Evolutionary conservation across 1,139 yeast genomes (phyloP), one percentile per base, ranked within the genome.

Genomic region (Kurtzmaniella natalensis): DNA sequence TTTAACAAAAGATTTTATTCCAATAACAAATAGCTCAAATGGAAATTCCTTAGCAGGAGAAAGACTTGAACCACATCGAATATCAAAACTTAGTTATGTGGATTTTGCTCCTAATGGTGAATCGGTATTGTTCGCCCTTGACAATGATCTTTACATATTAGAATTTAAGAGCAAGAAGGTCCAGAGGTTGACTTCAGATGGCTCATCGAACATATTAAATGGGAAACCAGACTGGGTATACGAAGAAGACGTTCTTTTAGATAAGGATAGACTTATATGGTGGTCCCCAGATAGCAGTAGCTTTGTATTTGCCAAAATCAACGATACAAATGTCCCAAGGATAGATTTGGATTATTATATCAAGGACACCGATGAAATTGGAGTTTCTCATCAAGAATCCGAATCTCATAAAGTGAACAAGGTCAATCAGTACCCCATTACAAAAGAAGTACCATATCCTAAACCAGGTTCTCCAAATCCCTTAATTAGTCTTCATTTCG

Each of bases 391-490:
- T 36, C 42, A 52, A 5, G 52, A 47, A 25, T 41, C 50, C 8
- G 45, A 40, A 6, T 44, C 46, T 10, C 24, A 31, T 3, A 40
- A 41, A 25, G 40, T 42, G 2, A 49, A 47, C 11, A 50, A 47
- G 10, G 53, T 57, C 7, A 65, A 69, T 33, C 76, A 76, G 31
- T 84, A 82, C 46, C 94, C 94, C 0, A 57, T 63, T 3, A 52
- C 47, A 24, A 51, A 59, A 2, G 36, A 48, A 7, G 58, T 89
- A 40, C 84, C 82, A 50, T 94, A 92, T 55, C 97, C 98, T 3
- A 88, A 86, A 53, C 94, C 96, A 0, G 98, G 97, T 0, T 72
- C 73, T 14, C 48, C 68, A 2, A 84, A 84, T 49, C 97, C 98
- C 0, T 49, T 57, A 14, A 70, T 84, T 6, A 18, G 10, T 17